Base-by-base conservation (phyloP, 768 basidiomycete species). In the Lactarius vividus region DNA sequence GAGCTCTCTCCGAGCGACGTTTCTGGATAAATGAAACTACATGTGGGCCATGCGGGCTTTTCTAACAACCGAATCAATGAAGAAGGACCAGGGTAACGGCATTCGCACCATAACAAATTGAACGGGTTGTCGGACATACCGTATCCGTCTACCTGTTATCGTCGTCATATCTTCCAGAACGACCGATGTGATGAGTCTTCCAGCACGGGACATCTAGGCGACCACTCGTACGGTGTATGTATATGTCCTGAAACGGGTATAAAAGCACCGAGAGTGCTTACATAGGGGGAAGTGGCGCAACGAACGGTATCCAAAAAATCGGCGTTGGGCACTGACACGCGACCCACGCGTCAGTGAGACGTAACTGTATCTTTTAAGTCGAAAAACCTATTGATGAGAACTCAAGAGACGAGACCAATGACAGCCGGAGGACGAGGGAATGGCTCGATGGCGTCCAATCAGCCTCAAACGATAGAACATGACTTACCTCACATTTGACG, bases 151-250 rank as follows among this genome's bases (percentile, higher is more conserved):
- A 16, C 91, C 91, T 44, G 89, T 81, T 91, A 92, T 92, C 3
- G 91, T 93, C 6, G 91, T 92, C 64, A 91, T 75, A 74, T 93
- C 91, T 35, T 89, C 88, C 20, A 90, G 89, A 71, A 91, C 83
- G 69, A 91, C 81, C 64, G 91, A 39, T 39, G 37, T 85, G 61
- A 91, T 87, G 67, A 91, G 81, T 65, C 89, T 87, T 46, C 91
- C 91, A 39, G 88, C 81, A 44, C 89, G 88, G 62, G 91, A 77
- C 80, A 91, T 87, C 76, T 92, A 91, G 56, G 91, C 79, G 71
- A 81, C 92, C 91, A 92, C 62, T 84, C 80, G 72, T 93, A 92
- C 16, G 90, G 91, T 8, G 71, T 70, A 67, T 84, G 78, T 8
- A 89, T 87, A 71, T 80, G 85, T 53, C 89, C 88, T 85, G 70